phyloP scores from a whole-genome alignment of 2,329 filamentous ascomycete genomes.

The Diaporthe vexans region DNA sequence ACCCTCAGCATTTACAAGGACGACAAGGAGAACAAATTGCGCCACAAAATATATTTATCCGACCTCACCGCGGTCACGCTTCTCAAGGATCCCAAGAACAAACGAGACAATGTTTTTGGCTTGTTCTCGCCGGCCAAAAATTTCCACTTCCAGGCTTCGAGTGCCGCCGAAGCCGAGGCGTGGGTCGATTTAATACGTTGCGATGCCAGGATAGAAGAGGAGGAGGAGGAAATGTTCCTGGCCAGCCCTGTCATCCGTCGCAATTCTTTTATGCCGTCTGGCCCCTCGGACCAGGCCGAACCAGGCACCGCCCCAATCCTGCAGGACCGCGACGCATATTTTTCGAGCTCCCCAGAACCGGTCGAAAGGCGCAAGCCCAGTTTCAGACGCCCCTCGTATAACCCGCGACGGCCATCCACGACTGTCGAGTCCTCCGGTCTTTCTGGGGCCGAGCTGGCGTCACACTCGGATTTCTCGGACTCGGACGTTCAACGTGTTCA shows the following conservation, averaged over 20 bases:
- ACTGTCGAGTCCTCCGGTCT: conserved; percentile 74
- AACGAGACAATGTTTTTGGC: conserved; percentile 88
- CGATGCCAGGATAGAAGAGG: conserved; percentile 87
- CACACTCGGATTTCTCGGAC: conserved; percentile 91
- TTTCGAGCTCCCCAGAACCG: conserved; percentile 75
- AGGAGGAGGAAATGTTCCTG: conserved; percentile 86
- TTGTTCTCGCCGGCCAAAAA: conserved; percentile 93
- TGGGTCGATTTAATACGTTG: conserved; percentile 88
- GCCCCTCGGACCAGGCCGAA: conserved; percentile 37
- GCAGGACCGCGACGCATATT: conserved; percentile 57
- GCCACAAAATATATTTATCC: conserved; percentile 87
- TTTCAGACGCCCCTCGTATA: conserved; percentile 69
- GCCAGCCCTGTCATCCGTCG: conserved; percentile 73
- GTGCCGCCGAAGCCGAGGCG: conserved; percentile 80
- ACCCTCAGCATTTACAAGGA: conserved; percentile 94
- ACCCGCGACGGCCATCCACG: conserved; percentile 39
- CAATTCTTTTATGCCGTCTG: conserved; percentile 56
- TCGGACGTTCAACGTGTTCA: conserved; percentile 65
- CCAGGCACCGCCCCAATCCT: conserved; percentile 39
- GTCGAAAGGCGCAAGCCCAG: conserved; percentile 54
- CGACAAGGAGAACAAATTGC: conserved; percentile 88
- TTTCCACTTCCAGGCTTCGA: conserved; percentile 87
- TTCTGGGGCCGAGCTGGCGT: conserved; percentile 77
- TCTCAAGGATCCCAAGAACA: conserved; percentile 90
- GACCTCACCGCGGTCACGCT: conserved; percentile 93